Evolutionary conservation across 225 moss, liverwort and hornwort genomes (phyloP).

Genomic region (Polytrichum commune): DNA sequence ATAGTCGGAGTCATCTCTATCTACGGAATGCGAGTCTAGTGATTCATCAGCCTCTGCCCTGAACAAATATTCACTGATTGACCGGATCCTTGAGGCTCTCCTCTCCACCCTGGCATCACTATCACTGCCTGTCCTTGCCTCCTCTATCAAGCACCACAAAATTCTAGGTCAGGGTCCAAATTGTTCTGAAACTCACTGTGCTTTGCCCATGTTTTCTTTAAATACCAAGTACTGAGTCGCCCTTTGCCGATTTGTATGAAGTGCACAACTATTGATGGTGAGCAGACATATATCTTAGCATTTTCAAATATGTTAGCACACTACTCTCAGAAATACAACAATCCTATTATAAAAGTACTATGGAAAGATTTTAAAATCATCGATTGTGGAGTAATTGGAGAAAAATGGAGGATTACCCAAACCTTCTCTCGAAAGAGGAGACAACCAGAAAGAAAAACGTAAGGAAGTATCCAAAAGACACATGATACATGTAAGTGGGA

Average conservation of each 20-base stretch:
- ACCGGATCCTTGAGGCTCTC: conserved; percentile 72
- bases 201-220: too few species aligned
- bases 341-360: too few species aligned
- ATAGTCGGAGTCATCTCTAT: conserved; percentile 68
- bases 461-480: background rate
- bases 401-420: too few species aligned
- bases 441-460: background rate
- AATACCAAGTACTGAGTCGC: too few species aligned
- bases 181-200: too few species aligned
- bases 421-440: background rate
- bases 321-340: too few species aligned
- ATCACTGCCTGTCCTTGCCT: conserved; percentile 57
- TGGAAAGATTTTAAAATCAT: too few species aligned
- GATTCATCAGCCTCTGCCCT: conserved; percentile 68
- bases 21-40: conserved; percentile 60
- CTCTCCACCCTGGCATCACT: conserved; percentile 63
- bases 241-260: too few species aligned
- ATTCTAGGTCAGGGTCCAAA: background rate
- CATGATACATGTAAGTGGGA: background rate
- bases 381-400: too few species aligned
- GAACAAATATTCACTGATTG: conserved; percentile 73
- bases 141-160: conserved; percentile 41
- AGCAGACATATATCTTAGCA: too few species aligned
- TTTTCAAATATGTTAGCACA: too few species aligned
- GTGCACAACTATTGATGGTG: too few species aligned